phyloP scores from a whole-genome alignment of 345 rosid genomes.

The Angophora floribunda region DNA sequence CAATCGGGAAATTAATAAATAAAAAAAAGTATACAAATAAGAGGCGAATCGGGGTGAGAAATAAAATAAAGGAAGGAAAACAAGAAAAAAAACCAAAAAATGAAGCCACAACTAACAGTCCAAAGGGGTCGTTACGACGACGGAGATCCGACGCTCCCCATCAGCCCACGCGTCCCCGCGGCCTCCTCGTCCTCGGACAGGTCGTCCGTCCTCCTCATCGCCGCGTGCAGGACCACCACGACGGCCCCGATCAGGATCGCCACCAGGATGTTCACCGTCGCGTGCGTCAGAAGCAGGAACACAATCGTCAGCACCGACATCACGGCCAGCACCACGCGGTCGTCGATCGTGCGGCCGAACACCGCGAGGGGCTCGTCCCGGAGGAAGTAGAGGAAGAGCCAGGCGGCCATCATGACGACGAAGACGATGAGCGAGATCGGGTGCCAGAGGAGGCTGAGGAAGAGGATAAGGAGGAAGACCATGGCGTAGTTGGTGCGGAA shows the following conservation, averaged over 20 bases:
- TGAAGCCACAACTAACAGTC: background rate
- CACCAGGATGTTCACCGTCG: constrained; percentile 43
- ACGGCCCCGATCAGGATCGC: constrained; percentile 45
- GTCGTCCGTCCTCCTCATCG: constrained; percentile 54
- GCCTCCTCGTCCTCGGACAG: constrained; percentile 53
- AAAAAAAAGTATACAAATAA: background rate
- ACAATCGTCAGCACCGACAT: constrained; percentile 46
- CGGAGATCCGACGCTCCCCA: constrained; percentile 13
- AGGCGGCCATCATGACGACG: constrained; percentile 37
- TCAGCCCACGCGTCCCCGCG: constrained; percentile 17
- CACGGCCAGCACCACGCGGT: constrained; percentile 39
- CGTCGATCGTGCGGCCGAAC: constrained; percentile 43
- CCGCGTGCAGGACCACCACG: constrained; percentile 48
- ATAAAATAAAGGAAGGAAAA: background rate
- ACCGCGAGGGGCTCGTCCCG: constrained; percentile 62
- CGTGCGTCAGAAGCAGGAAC: constrained; percentile 58
- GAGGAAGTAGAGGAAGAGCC: constrained; percentile 77
- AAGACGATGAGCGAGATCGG: constrained; percentile 82
- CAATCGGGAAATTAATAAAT: background rate
- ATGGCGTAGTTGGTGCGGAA: constrained; percentile 72
- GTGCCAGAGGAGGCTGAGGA: constrained; percentile 66
- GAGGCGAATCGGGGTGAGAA: background rate
- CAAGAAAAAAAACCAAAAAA: background rate
- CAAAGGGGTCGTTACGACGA: constrained; percentile 1
- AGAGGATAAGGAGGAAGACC: constrained; percentile 37